A percentile compares a stretch with the other conserved stretches of the same genome.
These are phyloP conservation scores for Trichosporon coremiiforme DNA, from an alignment of 1,284 basidiomycete genomes.

Conservation along the genomic window DNA sequence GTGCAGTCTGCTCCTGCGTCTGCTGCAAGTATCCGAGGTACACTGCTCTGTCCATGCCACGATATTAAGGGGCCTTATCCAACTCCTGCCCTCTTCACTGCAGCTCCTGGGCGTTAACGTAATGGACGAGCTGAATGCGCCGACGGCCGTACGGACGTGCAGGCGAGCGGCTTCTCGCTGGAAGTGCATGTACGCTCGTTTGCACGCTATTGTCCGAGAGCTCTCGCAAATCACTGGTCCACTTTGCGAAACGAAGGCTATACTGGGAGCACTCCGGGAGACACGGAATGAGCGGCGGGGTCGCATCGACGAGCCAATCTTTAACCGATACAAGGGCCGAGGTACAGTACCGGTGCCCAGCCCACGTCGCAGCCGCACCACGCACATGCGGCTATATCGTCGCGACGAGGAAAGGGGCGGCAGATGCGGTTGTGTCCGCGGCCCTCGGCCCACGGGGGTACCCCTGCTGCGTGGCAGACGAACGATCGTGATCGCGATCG, in stretches of 20 bases:
- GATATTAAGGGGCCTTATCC: not conserved
- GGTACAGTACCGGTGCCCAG: not conserved
- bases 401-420: not conserved
- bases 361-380: not conserved
- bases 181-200: not conserved
- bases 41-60: not conserved
- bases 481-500: not conserved
- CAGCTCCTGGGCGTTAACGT: not conserved
- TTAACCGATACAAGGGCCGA: not conserved
- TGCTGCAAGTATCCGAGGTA: not conserved
- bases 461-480: not conserved
- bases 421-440: conserved; percentile 2
- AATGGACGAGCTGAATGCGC: not conserved
- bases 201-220: not conserved
- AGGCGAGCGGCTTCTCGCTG: not conserved
- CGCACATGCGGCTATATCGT: conserved; percentile 5
- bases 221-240: not conserved
- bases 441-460: not conserved
- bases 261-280: not conserved
- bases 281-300: not conserved
- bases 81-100: not conserved
- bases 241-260: not conserved
- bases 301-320: not conserved
- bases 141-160: not conserved
- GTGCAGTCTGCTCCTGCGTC: not conserved